Percentiles rank a stretch among this genome's conserved stretches.
These are phyloP conservation scores for Coemansia sp. DNA, from an alignment of 192 early-diverging fungal genomes.

Conservation along the genomic window DNA sequence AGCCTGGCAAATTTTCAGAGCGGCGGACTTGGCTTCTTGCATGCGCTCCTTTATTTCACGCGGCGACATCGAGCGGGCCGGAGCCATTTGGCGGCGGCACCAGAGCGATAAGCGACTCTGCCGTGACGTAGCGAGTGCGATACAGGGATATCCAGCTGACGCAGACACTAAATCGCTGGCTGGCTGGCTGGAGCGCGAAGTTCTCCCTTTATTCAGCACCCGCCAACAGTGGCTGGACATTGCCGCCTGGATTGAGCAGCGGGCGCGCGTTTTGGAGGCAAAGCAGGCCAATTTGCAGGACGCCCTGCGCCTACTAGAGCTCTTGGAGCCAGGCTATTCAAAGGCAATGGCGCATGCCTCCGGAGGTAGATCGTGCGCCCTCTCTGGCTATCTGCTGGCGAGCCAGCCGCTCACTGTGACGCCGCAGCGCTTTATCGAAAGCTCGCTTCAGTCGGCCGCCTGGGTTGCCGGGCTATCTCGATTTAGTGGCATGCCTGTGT, in stretches of 20 bases:
- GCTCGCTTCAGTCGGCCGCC: conserved; percentile 9
- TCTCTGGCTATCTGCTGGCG: background rate
- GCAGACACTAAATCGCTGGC: conserved; percentile 21
- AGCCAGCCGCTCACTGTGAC: conserved; percentile 17
- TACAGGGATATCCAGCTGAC: conserved; percentile 53
- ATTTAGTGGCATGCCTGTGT: conserved; percentile 2
- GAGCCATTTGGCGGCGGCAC: conserved; percentile 63
- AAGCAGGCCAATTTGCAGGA: conserved; percentile 37
- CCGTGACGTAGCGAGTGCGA: conserved; percentile 48
- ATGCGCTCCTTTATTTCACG: conserved; percentile 42
- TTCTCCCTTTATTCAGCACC: conserved; percentile 49
- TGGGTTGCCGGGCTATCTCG: conserved; percentile 20
- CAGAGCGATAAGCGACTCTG: conserved; percentile 39
- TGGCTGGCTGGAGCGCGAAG: conserved; percentile 59
- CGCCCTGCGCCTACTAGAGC: conserved; percentile 53
- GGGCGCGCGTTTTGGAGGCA: conserved; percentile 57
- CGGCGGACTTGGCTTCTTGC: conserved; percentile 42
- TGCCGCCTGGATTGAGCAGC: conserved; percentile 58
- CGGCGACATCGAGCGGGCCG: conserved; percentile 50
- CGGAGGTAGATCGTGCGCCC: background rate
- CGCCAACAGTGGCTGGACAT: conserved; percentile 34
- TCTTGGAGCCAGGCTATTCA: conserved; percentile 32
- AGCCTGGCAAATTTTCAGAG: conserved; percentile 58
- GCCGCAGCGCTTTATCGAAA: conserved; percentile 36
- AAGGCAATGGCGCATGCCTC: no score